Conservation (phyloP, 805 yeast genomes). For the Candida corydali region DNA sequence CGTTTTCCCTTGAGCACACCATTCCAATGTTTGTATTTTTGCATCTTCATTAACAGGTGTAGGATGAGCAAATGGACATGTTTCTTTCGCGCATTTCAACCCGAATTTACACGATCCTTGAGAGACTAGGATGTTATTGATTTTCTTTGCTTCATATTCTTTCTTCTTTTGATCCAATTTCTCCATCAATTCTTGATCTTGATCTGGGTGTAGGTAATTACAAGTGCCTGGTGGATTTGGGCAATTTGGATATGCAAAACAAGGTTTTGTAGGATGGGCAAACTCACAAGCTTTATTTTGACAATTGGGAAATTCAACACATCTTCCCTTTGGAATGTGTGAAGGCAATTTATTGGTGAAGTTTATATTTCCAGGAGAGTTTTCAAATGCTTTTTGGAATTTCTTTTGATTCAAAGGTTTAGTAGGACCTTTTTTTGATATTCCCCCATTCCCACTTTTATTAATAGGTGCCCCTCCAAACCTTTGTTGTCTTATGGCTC, state of each 20-base stretch:
- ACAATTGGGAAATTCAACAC: constrained; percentile 71
- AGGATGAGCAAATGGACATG: constrained; percentile 89
- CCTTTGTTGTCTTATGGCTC: constrained; percentile 6
- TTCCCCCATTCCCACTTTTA: constrained; percentile 2
- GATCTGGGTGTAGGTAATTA: constrained; percentile 77
- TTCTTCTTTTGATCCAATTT: constrained; percentile 62
- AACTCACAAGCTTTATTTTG: constrained; percentile 62
- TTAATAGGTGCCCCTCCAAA: constrained; percentile 3
- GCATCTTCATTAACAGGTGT: constrained; percentile 79
- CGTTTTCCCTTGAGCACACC: constrained; percentile 71
- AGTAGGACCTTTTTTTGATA: neutral
- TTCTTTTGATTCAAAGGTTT: neutral
- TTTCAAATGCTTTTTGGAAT: constrained; percentile 7
- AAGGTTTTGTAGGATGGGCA: constrained; percentile 76
- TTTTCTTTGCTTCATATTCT: constrained; percentile 43
- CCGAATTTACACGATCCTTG: constrained; percentile 64
- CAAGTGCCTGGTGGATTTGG: constrained; percentile 80
- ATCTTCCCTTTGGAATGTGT: constrained; percentile 57
- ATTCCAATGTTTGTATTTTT: constrained; percentile 59
- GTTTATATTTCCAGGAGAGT: constrained; percentile 3
- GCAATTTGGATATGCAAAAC: constrained; percentile 75
- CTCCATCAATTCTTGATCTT: constrained; percentile 70
- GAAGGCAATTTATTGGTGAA: constrained; percentile 32
- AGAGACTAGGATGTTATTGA: constrained; percentile 10
- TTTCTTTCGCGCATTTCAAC: constrained; percentile 64